phyloP scores from a whole-genome alignment of 139 green algal species.

The Coelastrella sp. region DNA sequence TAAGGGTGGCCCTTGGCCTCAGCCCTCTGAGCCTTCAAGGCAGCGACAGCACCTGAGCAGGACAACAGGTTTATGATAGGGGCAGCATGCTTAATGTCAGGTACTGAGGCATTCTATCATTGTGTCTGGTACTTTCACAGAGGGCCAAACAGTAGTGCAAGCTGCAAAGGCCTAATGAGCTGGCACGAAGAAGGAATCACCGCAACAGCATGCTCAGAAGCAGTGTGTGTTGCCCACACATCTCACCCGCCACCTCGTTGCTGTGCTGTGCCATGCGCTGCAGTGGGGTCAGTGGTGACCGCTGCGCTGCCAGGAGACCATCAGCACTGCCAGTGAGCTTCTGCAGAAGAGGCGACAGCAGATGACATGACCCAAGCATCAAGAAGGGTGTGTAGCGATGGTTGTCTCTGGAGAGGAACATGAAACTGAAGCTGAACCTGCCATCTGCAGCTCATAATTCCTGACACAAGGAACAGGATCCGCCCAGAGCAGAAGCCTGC shows the following conservation, averaged over 20 bases:
- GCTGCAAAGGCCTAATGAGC: too few species aligned
- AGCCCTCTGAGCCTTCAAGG: neutral
- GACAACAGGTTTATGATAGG: neutral
- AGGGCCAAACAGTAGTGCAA: too few species aligned
- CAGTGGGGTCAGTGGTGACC: conserved; percentile 25
- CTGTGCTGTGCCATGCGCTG: conserved; percentile 52
- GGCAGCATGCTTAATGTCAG: neutral
- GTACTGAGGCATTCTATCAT: neutral
- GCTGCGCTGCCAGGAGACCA: conserved; percentile 46
- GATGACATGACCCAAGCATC: neutral
- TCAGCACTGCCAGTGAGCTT: conserved; percentile 22
- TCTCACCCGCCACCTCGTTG: conserved; percentile 40
- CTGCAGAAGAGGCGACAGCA: neutral
- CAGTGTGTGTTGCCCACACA: neutral
- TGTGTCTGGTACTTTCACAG: too few species aligned
- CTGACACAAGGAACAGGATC: too few species aligned
- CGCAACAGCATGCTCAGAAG: neutral
- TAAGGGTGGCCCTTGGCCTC: conserved; percentile 55
- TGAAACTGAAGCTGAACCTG: neutral
- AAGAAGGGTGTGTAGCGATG: too few species aligned
- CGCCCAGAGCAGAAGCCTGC: neutral
- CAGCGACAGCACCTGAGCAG: conserved; percentile 7
- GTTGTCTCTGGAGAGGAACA: neutral
- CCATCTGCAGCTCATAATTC: too few species aligned
- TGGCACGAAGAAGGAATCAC: neutral